A percentile compares a stretch with the other conserved stretches of the same genome.
These are phyloP conservation scores for Aspergillus panamensis DNA, from an alignment of 495 filamentous ascomycete species.

Conservation along the genomic window DNA sequence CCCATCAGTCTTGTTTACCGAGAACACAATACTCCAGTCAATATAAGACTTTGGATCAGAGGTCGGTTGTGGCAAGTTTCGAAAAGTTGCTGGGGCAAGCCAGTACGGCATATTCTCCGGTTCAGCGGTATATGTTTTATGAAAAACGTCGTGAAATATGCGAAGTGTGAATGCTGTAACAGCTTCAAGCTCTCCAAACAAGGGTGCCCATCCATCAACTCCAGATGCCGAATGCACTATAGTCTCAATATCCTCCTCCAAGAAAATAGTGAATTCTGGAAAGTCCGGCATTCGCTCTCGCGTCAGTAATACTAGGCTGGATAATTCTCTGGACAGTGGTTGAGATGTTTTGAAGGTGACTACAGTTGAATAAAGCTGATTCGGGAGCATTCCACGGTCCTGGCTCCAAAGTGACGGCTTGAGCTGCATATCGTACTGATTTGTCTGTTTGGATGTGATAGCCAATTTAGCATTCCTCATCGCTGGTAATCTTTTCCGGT, in stretches of 20 bases:
- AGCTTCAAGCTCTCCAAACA: slow-evolving; percentile 37
- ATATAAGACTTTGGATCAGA: slow-evolving; percentile 40
- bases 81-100: slow-evolving; percentile 58
- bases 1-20: slow-evolving; percentile 49
- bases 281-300: slow-evolving; percentile 60
- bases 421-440: slow-evolving; percentile 68
- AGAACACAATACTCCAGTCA: slow-evolving; percentile 61
- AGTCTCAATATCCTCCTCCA: slow-evolving; percentile 58
- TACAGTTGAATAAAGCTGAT: slow-evolving; percentile 59
- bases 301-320: slow-evolving; percentile 70
- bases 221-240: slow-evolving; percentile 48
- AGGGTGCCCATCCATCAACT: slow-evolving; percentile 37
- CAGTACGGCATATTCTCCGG: slow-evolving; percentile 75
- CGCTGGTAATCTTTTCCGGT: slow-evolving; percentile 67
- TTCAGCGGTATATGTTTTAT: slow-evolving; percentile 70
- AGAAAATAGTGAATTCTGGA: slow-evolving; percentile 67
- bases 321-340: slow-evolving; percentile 57
- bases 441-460: slow-evolving; percentile 68
- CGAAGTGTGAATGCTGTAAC: slow-evolving; percentile 69
- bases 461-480: slow-evolving; percentile 93
- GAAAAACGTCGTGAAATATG: slow-evolving; percentile 83
- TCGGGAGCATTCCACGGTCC: slow-evolving; percentile 46
- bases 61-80: background rate
- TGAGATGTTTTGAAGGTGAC: slow-evolving; percentile 56
- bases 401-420: slow-evolving; percentile 80